Conservation (phyloP, 768 basidiomycete species). For the Phylloporus rhodoxanthus region DNA sequence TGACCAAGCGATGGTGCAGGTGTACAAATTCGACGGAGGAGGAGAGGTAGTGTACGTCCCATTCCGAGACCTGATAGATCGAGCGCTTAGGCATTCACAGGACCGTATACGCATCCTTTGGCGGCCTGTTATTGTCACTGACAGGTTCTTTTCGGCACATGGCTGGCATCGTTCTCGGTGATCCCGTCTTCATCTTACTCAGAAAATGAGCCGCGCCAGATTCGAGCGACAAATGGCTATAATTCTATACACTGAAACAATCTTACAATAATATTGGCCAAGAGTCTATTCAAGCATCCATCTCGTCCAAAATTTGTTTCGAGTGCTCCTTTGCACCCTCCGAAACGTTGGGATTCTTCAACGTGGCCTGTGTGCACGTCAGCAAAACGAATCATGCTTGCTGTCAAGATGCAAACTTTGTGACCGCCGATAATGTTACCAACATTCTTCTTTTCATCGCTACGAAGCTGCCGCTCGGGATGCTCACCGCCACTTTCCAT, state of each 20-base stretch:
- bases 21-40: constrained; percentile 94
- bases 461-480: constrained; percentile 9
- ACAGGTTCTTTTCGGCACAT: constrained; percentile 91
- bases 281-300: neutral
- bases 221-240: neutral
- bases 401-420: constrained; percentile 7
- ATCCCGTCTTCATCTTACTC: constrained; percentile 86
- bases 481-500: constrained; percentile 13
- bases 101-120: constrained; percentile 94
- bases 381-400: neutral
- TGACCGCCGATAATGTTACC: constrained; percentile 20
- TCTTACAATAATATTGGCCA: constrained; percentile 2
- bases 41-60: constrained; percentile 70
- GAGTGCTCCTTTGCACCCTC: constrained; percentile 16
- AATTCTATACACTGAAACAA: constrained; percentile 1
- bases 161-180: constrained; percentile 86
- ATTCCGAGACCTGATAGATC: neutral
- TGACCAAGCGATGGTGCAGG: constrained; percentile 40
- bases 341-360: constrained; percentile 22
- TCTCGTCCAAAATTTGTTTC: constrained; percentile 9
- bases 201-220: constrained; percentile 45
- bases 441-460: constrained; percentile 4
- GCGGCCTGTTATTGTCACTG: constrained; percentile 90
- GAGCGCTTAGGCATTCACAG: constrained; percentile 36
- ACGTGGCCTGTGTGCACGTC: constrained; percentile 8